Evolutionary conservation across 768 basidiomycete species (phyloP), one percentile per base, ranked within the genome.

Genomic region (Terana coerulea): DNA sequence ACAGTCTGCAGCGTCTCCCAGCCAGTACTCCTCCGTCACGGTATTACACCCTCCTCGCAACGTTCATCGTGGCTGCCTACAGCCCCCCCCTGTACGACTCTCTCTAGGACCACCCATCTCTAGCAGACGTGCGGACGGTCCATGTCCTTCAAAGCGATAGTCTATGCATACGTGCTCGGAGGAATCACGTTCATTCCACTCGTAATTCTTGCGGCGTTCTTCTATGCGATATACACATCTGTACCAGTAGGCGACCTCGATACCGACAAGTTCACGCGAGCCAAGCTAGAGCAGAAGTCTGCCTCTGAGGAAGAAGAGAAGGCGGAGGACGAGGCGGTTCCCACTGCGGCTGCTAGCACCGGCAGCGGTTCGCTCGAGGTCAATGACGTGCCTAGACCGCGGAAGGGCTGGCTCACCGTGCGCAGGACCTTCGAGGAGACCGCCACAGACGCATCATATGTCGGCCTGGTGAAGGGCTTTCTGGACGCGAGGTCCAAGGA

Each of bases 101-200:
- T 35, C 11, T 6, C 46, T 43, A 14, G 48, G 26, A 26, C 37
- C 26, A 11, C 48, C 37, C 40, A 33, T 26, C 17, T 49, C 15
- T n/a, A 29, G n/a, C 33, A 29, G 29, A 8, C 35, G 21, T 19
- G 17, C 17, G 21, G 37, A 43, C 34, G 22, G 31, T 28, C 56
- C 63, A 89, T 91, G 88, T 78, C 77, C 51, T 63, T 90, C 59
- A 84, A 77, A 63, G 79, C 86, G 2, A 68, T 93, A 45, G 59
- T 91, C 55, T 84, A 95, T 64, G 88, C 88, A 29, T 97, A 97
- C 68, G 70, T 97, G 53, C 74, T 97, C 37, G 95, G 95, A 48
- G 95, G 93, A 37, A 54, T 97, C 56, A 95, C 95, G 2, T 88
- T 95, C 67, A 72, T 97, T 50, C 95, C 95, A 17, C 77, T 97